These are phyloP conservation scores for Styphnolobium japonicum DNA, from an alignment of 306 rosid genomes.

Conservation along the genomic window DNA sequence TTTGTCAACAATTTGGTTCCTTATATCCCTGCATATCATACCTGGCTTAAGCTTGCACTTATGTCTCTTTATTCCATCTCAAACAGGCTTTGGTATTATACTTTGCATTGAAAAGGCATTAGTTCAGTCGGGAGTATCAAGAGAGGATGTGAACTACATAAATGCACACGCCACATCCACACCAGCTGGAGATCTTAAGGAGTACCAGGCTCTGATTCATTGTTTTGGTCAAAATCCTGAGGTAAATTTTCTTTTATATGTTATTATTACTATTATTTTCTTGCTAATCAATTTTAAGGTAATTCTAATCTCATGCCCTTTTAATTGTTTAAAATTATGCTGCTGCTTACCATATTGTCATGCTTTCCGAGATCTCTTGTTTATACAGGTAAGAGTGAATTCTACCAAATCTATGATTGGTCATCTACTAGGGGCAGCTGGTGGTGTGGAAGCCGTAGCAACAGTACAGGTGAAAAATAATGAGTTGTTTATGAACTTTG, in stretches of 20 bases:
- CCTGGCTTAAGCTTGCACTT: conserved; percentile 1
- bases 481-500: not conserved
- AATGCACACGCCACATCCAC: conserved; percentile 93
- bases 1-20: not conserved
- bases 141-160: conserved; percentile 84
- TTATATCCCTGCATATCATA: conserved; percentile 2
- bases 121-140: conserved; percentile 62
- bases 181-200: conserved; percentile 79
- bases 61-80: conserved; percentile 17
- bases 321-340: not conserved
- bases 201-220: conserved; percentile 71
- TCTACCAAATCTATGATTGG: conserved; percentile 94
- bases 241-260: conserved; percentile 34
- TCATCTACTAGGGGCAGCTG: conserved; percentile 92
- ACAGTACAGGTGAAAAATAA: conserved; percentile 57
- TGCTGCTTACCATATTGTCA: not conserved
- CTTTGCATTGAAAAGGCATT: conserved; percentile 89
- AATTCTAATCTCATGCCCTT: not conserved
- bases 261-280: not conserved
- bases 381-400: conserved; percentile 67
- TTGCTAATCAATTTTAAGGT: not conserved
- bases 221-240: conserved; percentile 81
- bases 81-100: conserved; percentile 64
- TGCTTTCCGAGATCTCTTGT: conserved; percentile 10
- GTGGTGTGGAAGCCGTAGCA: conserved; percentile 92